Base-by-base conservation (phyloP, 106 monocot genomes). In the Dactylorhiza incarnata region DNA sequence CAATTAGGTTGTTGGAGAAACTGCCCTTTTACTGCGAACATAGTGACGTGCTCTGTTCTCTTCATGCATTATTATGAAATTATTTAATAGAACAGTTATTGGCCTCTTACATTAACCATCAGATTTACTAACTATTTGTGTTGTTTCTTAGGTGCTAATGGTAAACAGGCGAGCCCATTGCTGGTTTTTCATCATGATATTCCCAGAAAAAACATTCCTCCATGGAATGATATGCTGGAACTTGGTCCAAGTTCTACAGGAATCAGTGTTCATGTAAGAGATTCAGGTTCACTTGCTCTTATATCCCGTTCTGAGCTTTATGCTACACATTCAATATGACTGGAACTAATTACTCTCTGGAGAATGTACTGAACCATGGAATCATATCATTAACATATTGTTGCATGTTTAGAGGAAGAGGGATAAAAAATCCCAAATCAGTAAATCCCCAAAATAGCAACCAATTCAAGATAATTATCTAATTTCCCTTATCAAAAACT, bases 191-290 rank as follows among this genome's bases (percentile, higher is more conserved):
- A 10, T 29, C 17, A 29, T 65, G 19, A 4, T 11, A 65, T 65
- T 65, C 12, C 65, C 65, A 65, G 65, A 65, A 65, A 65, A 65
- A 29, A 13, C 29, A 26, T 25, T 65, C 65, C 76, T 58, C 76
- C 76, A 0, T 81, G 76, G 81, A 71, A n/a, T 26, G 69, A 81
- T 43, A 59, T 81, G 48, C 52, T 81, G 15, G 49, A 71, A 23
- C 51, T 71, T 23, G 49, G 47, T 56, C 70, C 81, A 52, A 71
- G 26, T 76, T 75, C 68, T 22, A 48, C 54, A 10, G 26, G 29
- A 75, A 75, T 56, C 9, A 49, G 23, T 69, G 16, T 16, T 50
- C 7, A 71, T 29, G 17, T 23, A n/a, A 49, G 49, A 80, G 67
- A n/a, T 51, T 68, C 71, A 20, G 29, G n/a, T 61, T 16, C 59